Conservation (phyloP, 495 filamentous ascomycete species). For the Penicillium verhagenii region DNA sequence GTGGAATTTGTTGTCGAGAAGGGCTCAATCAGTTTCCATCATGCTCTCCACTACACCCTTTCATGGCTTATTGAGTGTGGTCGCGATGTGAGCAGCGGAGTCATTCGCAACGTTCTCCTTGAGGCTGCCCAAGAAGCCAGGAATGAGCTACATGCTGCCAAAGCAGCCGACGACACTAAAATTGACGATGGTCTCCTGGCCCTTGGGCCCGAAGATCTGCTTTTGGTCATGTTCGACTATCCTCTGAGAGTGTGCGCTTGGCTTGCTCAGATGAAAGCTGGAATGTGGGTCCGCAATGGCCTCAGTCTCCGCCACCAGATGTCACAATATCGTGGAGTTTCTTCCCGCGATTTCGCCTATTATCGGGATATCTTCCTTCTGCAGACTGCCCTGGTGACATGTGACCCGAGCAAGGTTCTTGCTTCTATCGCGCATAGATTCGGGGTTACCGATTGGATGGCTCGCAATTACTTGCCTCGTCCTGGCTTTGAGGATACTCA, state of each 20-base stretch:
- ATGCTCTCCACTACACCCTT: slow-evolving; percentile 93
- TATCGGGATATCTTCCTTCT: slow-evolving; percentile 94
- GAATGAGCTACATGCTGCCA: slow-evolving; percentile 22
- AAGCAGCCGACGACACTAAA: slow-evolving; percentile 6
- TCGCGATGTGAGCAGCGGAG: slow-evolving; percentile 65
- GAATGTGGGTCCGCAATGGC: slow-evolving; percentile 98
- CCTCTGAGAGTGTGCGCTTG: slow-evolving; percentile 91
- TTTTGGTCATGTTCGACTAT: slow-evolving; percentile 88
- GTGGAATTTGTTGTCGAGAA: slow-evolving; percentile 85
- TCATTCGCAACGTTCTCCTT: slow-evolving; percentile 64
- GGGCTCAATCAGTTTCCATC: slow-evolving; percentile 94
- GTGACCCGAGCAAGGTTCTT: slow-evolving; percentile 79
- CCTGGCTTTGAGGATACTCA: slow-evolving; percentile 77
- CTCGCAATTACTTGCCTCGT: slow-evolving; percentile 69
- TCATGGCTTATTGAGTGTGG: slow-evolving; percentile 95
- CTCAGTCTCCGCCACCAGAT: slow-evolving; percentile 93
- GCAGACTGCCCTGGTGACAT: slow-evolving; percentile 85
- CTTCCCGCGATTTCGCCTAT: slow-evolving; percentile 84
- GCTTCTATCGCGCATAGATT: slow-evolving; percentile 91
- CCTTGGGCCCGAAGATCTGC: slow-evolving; percentile 65
- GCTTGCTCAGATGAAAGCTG: slow-evolving; percentile 96
- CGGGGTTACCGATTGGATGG: slow-evolving; percentile 85
- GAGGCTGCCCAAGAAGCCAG: slow-evolving; percentile 47
- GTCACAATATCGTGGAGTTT: slow-evolving; percentile 83
- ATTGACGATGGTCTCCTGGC: slow-evolving; percentile 21